Evolutionary conservation across 2,329 filamentous ascomycete species (phyloP), one percentile per base, ranked within the genome.

Genomic region (Coniella vitis): DNA sequence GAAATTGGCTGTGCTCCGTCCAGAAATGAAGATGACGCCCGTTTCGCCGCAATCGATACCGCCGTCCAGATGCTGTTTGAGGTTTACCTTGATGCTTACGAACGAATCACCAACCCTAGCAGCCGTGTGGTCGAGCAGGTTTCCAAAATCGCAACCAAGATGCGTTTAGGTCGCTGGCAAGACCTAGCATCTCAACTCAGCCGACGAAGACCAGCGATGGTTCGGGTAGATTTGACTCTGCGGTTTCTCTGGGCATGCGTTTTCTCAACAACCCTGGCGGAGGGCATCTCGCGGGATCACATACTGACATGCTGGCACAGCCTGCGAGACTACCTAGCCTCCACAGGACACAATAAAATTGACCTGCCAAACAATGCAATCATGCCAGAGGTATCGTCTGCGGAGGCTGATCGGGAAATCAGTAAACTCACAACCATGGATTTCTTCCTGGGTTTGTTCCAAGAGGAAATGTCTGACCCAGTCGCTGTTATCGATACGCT

Each of bases 371-470:
- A 98, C 64, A 97, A 95, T 60, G 78, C 81, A 1, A 78, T 90
- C 17, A 95, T 98, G 83, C 81, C 89, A 0, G 87, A 93, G 54
- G 78, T 98, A 43, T 96, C 91, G 0, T 69, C 81, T 2, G 76
- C 78, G n/a, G 87, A 89, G 0, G 84, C 93, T 7, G 90, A 97
- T 54, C 83, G 89, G 47, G 91, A 98, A 62, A 85, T 96, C 21
- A 91, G 88, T 12, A 90, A 90, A 59, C 75, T 97, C 31, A 95
- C 88, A 13, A 97, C 91, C 0, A 93, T 95, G 79, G 91, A 96
- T 61, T 97, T 97, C 64, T 97, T 98, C 65, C 75, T 90, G 44
- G 87, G 84, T 34, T 79, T 98, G 1, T 97, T 97, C 62, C 86
- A 87, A 52, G 83, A 90, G 34, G 86, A 93, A 49, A 79, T 84